Evolutionary conservation across 345 rosid genomes (phyloP), one percentile per base, ranked within the genome.

Genomic region (Euclidium syriacum): DNA sequence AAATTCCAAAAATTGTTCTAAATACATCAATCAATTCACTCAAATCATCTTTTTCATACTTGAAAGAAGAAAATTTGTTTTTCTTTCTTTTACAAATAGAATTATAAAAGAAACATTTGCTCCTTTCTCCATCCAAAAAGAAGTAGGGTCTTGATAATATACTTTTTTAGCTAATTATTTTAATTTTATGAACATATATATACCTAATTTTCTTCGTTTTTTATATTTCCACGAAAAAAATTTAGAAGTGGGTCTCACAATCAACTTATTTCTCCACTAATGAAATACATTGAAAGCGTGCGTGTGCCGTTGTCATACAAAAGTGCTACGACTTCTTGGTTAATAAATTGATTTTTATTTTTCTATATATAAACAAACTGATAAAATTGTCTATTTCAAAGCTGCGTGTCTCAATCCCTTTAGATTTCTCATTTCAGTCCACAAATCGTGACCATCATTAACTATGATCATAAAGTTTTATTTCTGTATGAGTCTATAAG

Each of bases 391-490:
- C 68, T 52, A 60, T 46, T 34, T 61, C 68, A 61, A 53, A 61
- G 34, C 67, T 43, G 43, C 12, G 63, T n/a, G n/a, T 69, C 47
- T 35, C 49, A 6, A 36, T 53, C 62, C 15, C 51, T 61, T 62
- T 62, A 19, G 30, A 10, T 18, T 27, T 20, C 42, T 2, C 6
- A 46, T 62, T 53, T 18, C 14, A 54, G 68, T 19, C 68, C 74
- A 70, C 68, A 36, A 69, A 61, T 61, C 62, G 62, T 69, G 68
- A 52, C 48, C 48, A 52, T 61, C 57, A 69, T 61, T 52, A 68
- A 18, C 62, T 16, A 26, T 60, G 66, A 53, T 70, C 55, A 42
- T 44, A 69, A 61, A 44, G 62, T 52, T 32, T 15, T 19, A 33
- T 60, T 18, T 61, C 26, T 33, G 51, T 44, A 22, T 40, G 48